Conservation (phyloP, 208 protist genomes). For the Leishmania tropica region DNA sequence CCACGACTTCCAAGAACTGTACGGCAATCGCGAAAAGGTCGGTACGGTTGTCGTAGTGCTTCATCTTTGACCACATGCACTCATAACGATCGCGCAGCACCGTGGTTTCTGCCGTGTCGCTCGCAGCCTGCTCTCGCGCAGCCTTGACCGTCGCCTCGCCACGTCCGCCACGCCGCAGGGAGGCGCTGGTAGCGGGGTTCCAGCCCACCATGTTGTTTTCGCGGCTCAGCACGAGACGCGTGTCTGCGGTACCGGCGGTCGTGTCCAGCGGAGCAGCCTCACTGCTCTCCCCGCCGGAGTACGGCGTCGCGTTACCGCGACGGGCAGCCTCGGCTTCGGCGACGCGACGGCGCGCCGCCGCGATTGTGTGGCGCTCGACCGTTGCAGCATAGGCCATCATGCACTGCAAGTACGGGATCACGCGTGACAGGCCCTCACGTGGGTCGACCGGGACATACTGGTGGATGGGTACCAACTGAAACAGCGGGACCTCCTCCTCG, state of each 20-base stretch:
- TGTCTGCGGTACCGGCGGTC: constrained; percentile 1
- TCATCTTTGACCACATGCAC: constrained; percentile 36
- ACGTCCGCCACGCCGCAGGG: constrained; percentile 12
- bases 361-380: constrained; percentile 20
- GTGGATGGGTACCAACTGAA: constrained; percentile 61
- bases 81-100: constrained; percentile 30
- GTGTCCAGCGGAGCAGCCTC: neutral
- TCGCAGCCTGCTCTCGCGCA: constrained; percentile 3
- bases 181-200: constrained; percentile 22
- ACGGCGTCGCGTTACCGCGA: neutral
- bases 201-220: constrained; percentile 48
- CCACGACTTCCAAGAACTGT: constrained; percentile 63
- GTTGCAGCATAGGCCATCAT: constrained; percentile 28
- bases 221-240: constrained; percentile 27
- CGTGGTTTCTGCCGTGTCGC: constrained; percentile 2
- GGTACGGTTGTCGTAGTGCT: constrained; percentile 32
- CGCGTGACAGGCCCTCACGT: constrained; percentile 31
- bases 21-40: constrained; percentile 54
- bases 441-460: constrained; percentile 58
- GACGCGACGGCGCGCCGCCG: constrained; percentile 3
- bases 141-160: neutral
- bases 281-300: neutral
- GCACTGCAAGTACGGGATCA: constrained; percentile 66
- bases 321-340: neutral
- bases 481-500: constrained; percentile 44